These are phyloP conservation scores for Auxenochlorella pyrenoidosa DNA, from an alignment of 139 green algal genomes.

Conservation along the genomic window DNA sequence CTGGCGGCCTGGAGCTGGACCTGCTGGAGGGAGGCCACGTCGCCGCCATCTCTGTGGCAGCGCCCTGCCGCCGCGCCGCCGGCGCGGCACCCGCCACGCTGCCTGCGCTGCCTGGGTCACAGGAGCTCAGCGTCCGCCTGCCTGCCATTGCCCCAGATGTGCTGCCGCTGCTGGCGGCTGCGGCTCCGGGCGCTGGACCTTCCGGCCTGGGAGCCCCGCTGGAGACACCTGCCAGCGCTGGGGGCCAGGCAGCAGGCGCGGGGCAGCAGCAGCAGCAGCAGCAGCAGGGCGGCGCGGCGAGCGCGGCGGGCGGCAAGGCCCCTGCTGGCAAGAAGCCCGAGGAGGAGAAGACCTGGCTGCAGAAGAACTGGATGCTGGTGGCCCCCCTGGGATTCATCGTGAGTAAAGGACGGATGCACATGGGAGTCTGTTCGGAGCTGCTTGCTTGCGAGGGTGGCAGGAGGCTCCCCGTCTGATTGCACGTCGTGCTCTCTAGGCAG, in stretches of 20 bases:
- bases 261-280: neutral
- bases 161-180: slow-evolving; percentile 3
- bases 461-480: no score
- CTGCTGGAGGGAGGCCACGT: neutral
- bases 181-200: neutral
- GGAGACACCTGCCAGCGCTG: neutral
- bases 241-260: neutral
- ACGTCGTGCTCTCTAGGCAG: no score
- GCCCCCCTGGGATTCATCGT: slow-evolving; percentile 42
- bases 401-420: neutral
- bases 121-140: slow-evolving; percentile 15
- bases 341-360: slow-evolving; percentile 45
- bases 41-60: neutral
- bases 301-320: neutral
- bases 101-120: neutral
- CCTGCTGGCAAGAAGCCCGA: slow-evolving; percentile 15
- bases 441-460: neutral
- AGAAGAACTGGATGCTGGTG: slow-evolving; percentile 53
- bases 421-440: neutral
- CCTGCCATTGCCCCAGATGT: neutral
- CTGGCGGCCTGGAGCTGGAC: slow-evolving; percentile 4
- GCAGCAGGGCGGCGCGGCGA: neutral
- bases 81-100: no score
- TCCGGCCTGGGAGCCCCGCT: neutral
- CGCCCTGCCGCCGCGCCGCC: neutral